phyloP scores from a whole-genome alignment of 2,329 filamentous ascomycete genomes.

The Fusarium sp. region DNA sequence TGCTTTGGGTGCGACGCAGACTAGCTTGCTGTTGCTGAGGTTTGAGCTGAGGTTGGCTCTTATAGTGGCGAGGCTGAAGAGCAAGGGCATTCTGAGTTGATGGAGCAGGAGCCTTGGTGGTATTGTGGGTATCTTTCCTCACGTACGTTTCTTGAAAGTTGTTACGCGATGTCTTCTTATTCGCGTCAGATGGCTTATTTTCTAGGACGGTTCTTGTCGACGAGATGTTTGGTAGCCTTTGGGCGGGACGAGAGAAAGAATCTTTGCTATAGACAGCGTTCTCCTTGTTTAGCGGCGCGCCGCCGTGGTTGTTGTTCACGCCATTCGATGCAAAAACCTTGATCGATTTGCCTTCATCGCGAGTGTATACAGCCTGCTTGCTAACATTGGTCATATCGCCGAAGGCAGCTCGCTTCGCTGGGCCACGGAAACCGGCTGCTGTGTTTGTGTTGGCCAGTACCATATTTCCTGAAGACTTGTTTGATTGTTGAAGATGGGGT shows the following conservation, averaged over 20 bases:
- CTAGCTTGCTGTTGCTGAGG: slow-evolving; percentile 52
- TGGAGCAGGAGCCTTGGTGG: slow-evolving; percentile 24
- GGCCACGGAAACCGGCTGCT: slow-evolving; percentile 47
- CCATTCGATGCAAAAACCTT: slow-evolving; percentile 44
- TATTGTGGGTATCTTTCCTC: slow-evolving; percentile 31
- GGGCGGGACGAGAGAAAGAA: slow-evolving; percentile 51
- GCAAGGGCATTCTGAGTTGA: slow-evolving; percentile 37
- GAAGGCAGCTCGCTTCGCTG: slow-evolving; percentile 80
- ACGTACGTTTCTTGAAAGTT: slow-evolving; percentile 31
- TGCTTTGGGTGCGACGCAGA: slow-evolving; percentile 57
- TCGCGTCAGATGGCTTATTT: slow-evolving; percentile 37
- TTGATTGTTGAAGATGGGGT: slow-evolving; percentile 73
- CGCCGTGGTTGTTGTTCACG: slow-evolving; percentile 40
- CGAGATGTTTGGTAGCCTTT: slow-evolving; percentile 38
- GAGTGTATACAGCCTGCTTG: slow-evolving; percentile 45
- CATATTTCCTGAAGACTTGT: slow-evolving; percentile 79
- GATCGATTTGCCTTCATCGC: slow-evolving; percentile 49
- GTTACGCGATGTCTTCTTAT: slow-evolving; percentile 35
- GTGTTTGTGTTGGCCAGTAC: slow-evolving; percentile 42
- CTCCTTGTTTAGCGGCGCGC: slow-evolving; percentile 54
- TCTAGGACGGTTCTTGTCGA: slow-evolving; percentile 39
- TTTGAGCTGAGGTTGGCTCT: slow-evolving; percentile 64
- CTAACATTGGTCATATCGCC: slow-evolving; percentile 82
- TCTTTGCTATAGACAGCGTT: slow-evolving; percentile 52
- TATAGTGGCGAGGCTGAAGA: slow-evolving; percentile 58